Conservation (phyloP, 306 rosid species). For the Glycine tomentella region DNA sequence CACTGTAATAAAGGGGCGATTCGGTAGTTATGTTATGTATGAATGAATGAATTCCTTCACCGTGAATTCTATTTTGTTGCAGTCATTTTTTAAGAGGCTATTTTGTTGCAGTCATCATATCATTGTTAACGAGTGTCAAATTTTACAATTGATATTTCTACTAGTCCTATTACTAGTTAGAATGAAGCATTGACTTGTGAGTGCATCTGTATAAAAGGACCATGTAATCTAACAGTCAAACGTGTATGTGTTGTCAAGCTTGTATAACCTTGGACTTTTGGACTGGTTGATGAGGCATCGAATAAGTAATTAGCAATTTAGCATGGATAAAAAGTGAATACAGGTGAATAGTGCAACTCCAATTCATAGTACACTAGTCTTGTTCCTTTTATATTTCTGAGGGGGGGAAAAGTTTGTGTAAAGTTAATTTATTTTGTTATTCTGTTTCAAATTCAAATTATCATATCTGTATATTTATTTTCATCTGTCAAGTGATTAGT, state of each 20-base stretch:
- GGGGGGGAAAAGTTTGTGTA: background rate
- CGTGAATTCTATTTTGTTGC: background rate
- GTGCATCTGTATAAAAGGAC: background rate
- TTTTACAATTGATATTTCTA: conserved; percentile 20
- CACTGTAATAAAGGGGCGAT: background rate
- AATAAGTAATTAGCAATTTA: background rate
- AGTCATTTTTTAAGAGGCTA: background rate
- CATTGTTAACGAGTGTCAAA: conserved; percentile 7
- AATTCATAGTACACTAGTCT: too few species aligned
- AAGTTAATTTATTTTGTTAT: background rate
- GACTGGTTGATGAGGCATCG: conserved; percentile 26
- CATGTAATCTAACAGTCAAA: conserved; percentile 37
- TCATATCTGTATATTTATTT: background rate
- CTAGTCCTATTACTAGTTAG: conserved; percentile 27
- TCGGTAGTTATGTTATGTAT: background rate
- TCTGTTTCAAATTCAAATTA: background rate
- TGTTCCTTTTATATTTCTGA: too few species aligned
- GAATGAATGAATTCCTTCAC: background rate
- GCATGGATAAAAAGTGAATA: too few species aligned
- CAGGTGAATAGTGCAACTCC: too few species aligned
- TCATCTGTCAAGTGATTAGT: background rate
- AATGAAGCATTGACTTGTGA: background rate
- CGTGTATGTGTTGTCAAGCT: too few species aligned
- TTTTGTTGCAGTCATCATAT: background rate
- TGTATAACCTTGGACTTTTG: background rate